These are phyloP conservation scores for Phytopythium mirpurense DNA, from an alignment of 352 stramenopile species.

Conservation along the genomic window DNA sequence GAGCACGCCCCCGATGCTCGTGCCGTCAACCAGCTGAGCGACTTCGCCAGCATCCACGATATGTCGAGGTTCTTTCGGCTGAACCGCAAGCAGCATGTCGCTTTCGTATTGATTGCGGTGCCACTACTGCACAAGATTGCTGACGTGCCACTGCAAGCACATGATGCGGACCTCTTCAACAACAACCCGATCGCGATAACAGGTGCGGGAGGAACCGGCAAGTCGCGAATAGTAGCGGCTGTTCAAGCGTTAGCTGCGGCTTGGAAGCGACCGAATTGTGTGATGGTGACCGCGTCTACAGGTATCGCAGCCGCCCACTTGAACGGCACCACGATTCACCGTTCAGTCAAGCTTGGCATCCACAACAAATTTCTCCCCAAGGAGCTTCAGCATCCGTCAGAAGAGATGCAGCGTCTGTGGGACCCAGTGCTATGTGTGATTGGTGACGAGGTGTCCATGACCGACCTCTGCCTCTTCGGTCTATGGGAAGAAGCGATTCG, in stretches of 20 bases:
- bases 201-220: conserved; percentile 14
- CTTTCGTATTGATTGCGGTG: conserved; percentile 2
- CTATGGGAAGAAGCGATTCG: conserved; percentile 21
- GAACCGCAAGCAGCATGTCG: conserved; percentile 3
- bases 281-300: conserved; percentile 6
- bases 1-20: too few species aligned
- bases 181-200: conserved; percentile 10
- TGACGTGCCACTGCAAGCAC: not conserved
- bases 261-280: conserved; percentile 5
- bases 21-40: too few species aligned
- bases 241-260: not conserved
- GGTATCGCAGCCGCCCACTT: conserved; percentile 17
- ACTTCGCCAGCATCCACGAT: not conserved
- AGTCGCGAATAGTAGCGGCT: conserved; percentile 15
- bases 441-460: conserved; percentile 21
- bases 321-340: conserved; percentile 16
- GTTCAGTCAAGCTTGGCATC: conserved; percentile 10
- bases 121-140: conserved; percentile 10
- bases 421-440: conserved; percentile 13
- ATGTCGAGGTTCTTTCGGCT: not conserved
- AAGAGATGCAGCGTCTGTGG: conserved; percentile 6
- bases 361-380: conserved; percentile 1
- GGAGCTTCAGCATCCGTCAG: conserved; percentile 4
- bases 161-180: conserved; percentile 7
- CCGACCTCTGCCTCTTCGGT: conserved; percentile 16